phyloP scores from a whole-genome alignment of 2,329 filamentous ascomycete genomes.

The Thielaviopsis euricoi region DNA sequence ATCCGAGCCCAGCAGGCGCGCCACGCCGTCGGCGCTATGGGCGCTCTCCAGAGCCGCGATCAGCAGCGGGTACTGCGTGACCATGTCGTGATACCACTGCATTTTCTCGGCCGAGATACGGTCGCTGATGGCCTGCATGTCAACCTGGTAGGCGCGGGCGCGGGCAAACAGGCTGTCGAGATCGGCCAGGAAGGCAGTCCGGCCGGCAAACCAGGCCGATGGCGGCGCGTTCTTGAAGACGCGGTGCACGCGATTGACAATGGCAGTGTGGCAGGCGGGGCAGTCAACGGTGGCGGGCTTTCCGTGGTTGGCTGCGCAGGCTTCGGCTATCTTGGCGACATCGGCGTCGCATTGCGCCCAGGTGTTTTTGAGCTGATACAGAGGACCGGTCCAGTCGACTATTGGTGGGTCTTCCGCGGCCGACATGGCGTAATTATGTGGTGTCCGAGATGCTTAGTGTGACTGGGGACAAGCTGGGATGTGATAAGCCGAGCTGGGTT shows the following conservation, averaged over 20 bases:
- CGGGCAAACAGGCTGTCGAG: slow-evolving; percentile 32
- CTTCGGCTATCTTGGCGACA: slow-evolving; percentile 24
- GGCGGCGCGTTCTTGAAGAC: slow-evolving; percentile 16
- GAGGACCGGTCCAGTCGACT: slow-evolving; percentile 11
- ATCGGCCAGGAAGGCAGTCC: slow-evolving; percentile 31
- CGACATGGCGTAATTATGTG: background rate
- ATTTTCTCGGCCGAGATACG: slow-evolving; percentile 34
- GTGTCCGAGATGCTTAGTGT: background rate
- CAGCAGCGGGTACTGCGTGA: slow-evolving; percentile 24
- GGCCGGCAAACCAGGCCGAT: slow-evolving; percentile 31
- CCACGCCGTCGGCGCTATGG: slow-evolving; percentile 20
- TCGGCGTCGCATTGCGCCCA: slow-evolving; percentile 23
- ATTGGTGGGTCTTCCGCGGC: slow-evolving; percentile 7
- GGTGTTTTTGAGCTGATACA: slow-evolving; percentile 9
- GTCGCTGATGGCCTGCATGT: slow-evolving; percentile 30
- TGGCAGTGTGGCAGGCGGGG: slow-evolving; percentile 28
- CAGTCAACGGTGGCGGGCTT: slow-evolving; percentile 29
- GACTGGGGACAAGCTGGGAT: background rate
- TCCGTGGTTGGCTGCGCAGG: slow-evolving; percentile 27
- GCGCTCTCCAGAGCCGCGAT: slow-evolving; percentile 18
- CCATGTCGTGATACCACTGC: slow-evolving; percentile 33
- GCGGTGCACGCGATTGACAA: slow-evolving; percentile 28
- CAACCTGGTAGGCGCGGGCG: slow-evolving; percentile 26
- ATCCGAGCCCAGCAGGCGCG: slow-evolving; percentile 13
- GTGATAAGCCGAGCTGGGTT: background rate